phyloP scores from a whole-genome alignment of 805 yeast genomes.

The Candida easanensis region DNA sequence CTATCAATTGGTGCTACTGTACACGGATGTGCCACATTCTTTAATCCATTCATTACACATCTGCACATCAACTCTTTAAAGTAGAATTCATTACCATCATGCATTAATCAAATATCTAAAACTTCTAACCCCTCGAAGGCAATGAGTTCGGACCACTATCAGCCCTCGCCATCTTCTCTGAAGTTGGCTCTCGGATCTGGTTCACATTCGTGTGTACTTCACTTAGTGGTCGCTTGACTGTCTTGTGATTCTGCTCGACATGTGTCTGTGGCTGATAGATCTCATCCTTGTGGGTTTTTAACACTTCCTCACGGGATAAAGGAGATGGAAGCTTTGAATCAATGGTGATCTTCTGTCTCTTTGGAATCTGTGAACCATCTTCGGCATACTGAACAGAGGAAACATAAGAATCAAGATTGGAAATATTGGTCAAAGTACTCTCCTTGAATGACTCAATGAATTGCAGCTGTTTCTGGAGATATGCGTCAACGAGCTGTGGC shows the following conservation, averaged over 20 bases:
- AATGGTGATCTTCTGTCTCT: constrained; percentile 19
- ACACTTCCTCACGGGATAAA: constrained; percentile 17
- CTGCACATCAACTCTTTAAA: background rate
- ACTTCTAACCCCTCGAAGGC: background rate
- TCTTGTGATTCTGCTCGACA: background rate
- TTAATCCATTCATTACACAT: too few species aligned
- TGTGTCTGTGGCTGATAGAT: constrained; percentile 6
- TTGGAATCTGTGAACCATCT: constrained; percentile 19
- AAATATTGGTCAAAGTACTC: constrained; percentile 7
- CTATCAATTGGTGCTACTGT: too few species aligned
- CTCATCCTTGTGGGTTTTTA: constrained; percentile 1
- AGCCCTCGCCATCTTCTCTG: background rate
- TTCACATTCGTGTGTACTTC: constrained; percentile 5
- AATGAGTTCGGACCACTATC: background rate
- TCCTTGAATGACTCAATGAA: constrained; percentile 7
- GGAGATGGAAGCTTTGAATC: constrained; percentile 12
- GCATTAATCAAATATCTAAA: background rate
- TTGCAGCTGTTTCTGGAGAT: constrained; percentile 8
- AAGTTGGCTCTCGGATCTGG: background rate
- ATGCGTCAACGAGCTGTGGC: constrained; percentile 20
- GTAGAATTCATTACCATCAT: background rate
- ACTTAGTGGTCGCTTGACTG: constrained; percentile 7
- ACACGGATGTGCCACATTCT: too few species aligned
- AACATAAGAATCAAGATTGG: constrained; percentile 5
- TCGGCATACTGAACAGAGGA: constrained; percentile 6